phyloP scores from a whole-genome alignment of 2,329 filamentous ascomycete species.

The Exophiala phaeomuriformis region DNA sequence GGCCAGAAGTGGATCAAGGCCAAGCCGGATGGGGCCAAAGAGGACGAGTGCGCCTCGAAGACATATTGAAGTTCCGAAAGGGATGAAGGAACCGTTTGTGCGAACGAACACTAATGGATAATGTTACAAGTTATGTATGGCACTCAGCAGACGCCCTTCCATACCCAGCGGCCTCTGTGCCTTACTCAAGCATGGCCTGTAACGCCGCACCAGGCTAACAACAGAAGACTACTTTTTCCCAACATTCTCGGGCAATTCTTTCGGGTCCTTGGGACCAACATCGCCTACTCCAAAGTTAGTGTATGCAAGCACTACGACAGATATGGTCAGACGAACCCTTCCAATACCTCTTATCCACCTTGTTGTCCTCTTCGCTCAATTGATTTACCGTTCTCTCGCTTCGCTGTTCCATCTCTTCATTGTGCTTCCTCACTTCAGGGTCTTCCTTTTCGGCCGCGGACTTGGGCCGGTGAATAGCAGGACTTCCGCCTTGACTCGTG shows the following conservation, averaged over 20 bases:
- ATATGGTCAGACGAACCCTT: constrained; percentile 13
- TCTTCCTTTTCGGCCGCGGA: constrained; percentile 25
- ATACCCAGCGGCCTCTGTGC: no score
- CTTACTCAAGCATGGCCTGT: no score
- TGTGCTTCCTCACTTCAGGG: constrained; percentile 26
- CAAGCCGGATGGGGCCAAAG: constrained; percentile 78
- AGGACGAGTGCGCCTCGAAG: constrained; percentile 57
- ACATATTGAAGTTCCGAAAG: constrained; percentile 57
- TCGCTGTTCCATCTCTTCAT: constrained; percentile 17
- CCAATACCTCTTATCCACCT: constrained; percentile 28
- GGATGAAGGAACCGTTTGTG: constrained; percentile 1
- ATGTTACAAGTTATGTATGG: no score
- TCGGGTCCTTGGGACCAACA: constrained; percentile 16
- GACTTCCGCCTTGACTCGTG: constrained; percentile 10
- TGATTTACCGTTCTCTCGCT: constrained; percentile 22
- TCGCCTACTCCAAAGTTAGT: constrained; percentile 17
- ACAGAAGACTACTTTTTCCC: background rate
- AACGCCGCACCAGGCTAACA: no score
- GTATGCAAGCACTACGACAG: no score
- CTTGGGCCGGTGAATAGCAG: constrained; percentile 23
- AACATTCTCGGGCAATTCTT: constrained; percentile 3
- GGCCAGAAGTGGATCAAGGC: constrained; percentile 68
- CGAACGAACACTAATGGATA: background rate
- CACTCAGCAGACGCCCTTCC: no score
- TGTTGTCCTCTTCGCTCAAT: constrained; percentile 25